Base-by-base conservation (phyloP, 139 green algal species). In the Chlamydomonas incerta region DNA sequence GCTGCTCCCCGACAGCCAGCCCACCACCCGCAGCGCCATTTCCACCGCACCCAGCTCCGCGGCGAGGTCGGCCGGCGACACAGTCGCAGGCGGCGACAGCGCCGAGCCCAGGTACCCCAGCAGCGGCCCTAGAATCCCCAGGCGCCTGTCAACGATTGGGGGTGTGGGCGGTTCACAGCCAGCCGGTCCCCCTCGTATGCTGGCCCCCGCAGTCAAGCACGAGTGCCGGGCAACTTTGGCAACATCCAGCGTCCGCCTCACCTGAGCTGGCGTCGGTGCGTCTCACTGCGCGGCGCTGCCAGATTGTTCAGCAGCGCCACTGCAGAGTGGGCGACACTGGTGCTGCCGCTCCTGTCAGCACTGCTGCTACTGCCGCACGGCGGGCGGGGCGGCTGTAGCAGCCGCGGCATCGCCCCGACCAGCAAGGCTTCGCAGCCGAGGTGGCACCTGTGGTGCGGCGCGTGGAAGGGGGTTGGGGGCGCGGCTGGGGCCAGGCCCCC, bases 241-340 rank as follows among this genome's bases (percentile, higher is more conserved):
- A 66, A 3, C 58, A 28, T 5, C 58, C 21, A 66, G 3, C 58
- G 58, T 3, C 23, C 58, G 26, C 28, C 72, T n/a, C 31, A 80
- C 72, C 72, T 80, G 50, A 80, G 72, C 50, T 67, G 28, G 29
- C 28, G 3, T 2, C 72, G 72, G 52, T 65, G 65, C 10, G n/a
- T n/a, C 11, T 21, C 50, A 26, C 72, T 80, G 50, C 21, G 50
- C 29, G 72, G 72, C 50, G 31, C 50, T n/a, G 72, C 72, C n/a
- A 80, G 50, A 50, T 80, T 80, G 50, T 80, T 50, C 11, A 46
- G 46, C 72, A 80, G 28, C 50, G 65, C 72, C 31, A 46, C 71
- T 28, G 71, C 71, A 28, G 34, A 77, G 23, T 46, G 71, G 23
- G 71, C 41, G 0, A 46, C 37, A 41, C 41, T 26, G 41, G 3